A percentile compares a stretch with the other conserved stretches of the same genome.
These are phyloP conservation scores for Pterocarpus santalinus DNA, from an alignment of 306 rosid genomes.

Conservation along the genomic window DNA sequence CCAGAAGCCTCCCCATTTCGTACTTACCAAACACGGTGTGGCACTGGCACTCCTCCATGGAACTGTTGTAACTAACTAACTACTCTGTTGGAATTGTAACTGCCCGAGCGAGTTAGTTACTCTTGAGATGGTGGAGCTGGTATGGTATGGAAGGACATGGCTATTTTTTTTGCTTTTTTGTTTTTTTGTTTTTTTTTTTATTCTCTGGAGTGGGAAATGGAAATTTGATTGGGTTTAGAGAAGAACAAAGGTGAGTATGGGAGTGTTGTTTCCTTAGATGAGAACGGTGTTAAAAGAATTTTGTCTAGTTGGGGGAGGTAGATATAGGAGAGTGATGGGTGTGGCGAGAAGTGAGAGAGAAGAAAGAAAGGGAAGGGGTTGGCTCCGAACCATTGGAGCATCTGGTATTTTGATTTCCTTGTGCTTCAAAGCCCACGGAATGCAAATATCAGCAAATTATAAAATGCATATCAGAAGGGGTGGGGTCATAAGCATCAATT, in stretches of 20 bases:
- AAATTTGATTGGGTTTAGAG: slow-evolving; percentile 6
- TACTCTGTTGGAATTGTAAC: neutral
- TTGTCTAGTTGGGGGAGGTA: neutral
- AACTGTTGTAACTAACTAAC: neutral
- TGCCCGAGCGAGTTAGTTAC: neutral
- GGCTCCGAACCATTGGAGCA: slow-evolving; percentile 47
- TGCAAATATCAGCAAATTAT: neutral
- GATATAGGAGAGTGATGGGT: slow-evolving; percentile 7
- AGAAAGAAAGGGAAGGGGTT: neutral
- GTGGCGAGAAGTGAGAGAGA: no score
- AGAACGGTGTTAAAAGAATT: neutral
- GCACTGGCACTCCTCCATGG: slow-evolving; percentile 62
- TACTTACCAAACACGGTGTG: slow-evolving; percentile 64
- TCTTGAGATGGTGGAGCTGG: neutral
- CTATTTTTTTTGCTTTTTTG: neutral
- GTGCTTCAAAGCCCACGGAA: slow-evolving; percentile 39
- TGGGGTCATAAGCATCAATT: neutral
- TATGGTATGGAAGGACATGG: neutral
- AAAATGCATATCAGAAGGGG: neutral
- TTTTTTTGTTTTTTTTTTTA: neutral
- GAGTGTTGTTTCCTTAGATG: slow-evolving; percentile 25
- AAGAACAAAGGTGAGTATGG: neutral
- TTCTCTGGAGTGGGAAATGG: neutral
- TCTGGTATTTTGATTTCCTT: slow-evolving; percentile 34
- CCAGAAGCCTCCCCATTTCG: slow-evolving; percentile 74